Base-by-base conservation (phyloP, 768 basidiomycete genomes). In the Termitomyces sp. region DNA sequence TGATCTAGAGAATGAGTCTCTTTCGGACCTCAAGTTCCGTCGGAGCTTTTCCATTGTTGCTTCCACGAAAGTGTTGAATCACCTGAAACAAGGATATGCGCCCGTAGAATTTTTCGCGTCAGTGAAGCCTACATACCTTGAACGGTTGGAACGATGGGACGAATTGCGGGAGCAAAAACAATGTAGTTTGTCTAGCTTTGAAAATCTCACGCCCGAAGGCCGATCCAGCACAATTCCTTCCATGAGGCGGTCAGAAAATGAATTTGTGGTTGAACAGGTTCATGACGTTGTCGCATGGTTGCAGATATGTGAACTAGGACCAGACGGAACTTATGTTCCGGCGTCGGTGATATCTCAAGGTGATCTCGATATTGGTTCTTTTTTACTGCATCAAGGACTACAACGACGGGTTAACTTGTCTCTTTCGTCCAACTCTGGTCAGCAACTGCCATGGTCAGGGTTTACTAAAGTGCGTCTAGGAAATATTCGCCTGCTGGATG, bases 241-340 rank as follows among this genome's bases (percentile, higher is more conserved):
- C 18, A 96, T 96, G 94, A 85, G 95, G 20, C 86, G 94, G 28
- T 92, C 94, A 22, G 96, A 98, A 73, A 90, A 82, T 45, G 94
- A 98, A 65, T 94, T 98, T 61, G 83, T 96, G 28, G 83, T 86
- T 13, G 86, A 90, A 63, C 91, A 97, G 69, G 75, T 77, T 16
- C 95, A 98, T 71, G 94, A 98, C 67, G 85, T 97, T n/a, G 85
- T 93, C 7, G 88, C 89, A 13, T 89, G 86, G 80, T 68, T 95
- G 42, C 90, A 94, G 65, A 80, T 99, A 48, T 85, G 85, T 67
- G 95, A 99, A 71, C 80, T 98, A 32, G 86, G 82, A 28, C 84
- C 90, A 16, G 85, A 90, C 55, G 97, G 97, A 22, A 78, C 86
- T 46, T 98, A 97, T 69, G 72, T 75, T 20, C 88, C 94, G 22